These are phyloP conservation scores for Davidsoniella neocaledoniae DNA, from an alignment of 2,329 filamentous ascomycete genomes.

Conservation along the genomic window DNA sequence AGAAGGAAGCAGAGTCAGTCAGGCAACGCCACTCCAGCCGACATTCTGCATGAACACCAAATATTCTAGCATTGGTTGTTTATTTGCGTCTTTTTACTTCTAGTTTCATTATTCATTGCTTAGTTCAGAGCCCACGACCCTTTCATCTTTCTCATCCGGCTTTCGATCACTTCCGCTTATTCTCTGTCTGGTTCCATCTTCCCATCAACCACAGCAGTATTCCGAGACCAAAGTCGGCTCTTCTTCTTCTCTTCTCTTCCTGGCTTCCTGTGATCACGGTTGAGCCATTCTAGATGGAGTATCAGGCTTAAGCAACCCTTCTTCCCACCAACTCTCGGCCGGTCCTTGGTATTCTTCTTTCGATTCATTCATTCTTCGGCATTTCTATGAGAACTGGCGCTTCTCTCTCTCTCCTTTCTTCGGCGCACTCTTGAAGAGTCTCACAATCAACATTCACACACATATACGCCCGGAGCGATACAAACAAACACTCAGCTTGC, in stretches of 20 bases:
- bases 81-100: neutral
- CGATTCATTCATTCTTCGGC: slow-evolving; percentile 3
- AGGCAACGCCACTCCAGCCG: too few relatives aligned
- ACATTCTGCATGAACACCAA: too few relatives aligned
- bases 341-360: slow-evolving; percentile 10
- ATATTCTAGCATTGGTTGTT: neutral
- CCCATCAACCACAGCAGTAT: too few relatives aligned
- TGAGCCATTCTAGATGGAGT: slow-evolving; percentile 6
- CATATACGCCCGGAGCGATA: neutral
- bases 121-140: neutral
- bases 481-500: neutral
- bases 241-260: too few relatives aligned
- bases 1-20: too few relatives aligned
- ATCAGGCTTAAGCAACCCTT: slow-evolving; percentile 4
- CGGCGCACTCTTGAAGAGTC: slow-evolving; percentile 2
- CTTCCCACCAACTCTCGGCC: slow-evolving; percentile 4
- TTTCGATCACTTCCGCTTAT: too few relatives aligned
- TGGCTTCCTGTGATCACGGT: neutral
- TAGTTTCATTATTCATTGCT: neutral
- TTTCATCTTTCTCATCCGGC: too few relatives aligned
- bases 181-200: too few relatives aligned
- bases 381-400: slow-evolving; percentile 13
- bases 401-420: slow-evolving; percentile 5
- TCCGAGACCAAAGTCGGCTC: too few relatives aligned
- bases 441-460: neutral